Conservation (phyloP, 2,329 filamentous ascomycete species). For the Emmonsiellopsis sp. region DNA sequence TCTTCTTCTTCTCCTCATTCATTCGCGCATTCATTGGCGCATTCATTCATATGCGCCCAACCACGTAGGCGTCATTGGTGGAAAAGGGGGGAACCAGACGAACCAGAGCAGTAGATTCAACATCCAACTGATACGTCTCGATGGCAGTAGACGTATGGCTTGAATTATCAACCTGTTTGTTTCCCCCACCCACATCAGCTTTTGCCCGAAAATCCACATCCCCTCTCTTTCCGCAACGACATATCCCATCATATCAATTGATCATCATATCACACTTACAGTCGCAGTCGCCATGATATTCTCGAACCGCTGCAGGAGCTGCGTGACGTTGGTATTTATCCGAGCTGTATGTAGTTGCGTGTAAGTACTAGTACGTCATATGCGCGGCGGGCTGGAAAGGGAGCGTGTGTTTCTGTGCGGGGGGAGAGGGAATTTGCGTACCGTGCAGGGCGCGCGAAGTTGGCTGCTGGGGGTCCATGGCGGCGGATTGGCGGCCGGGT, state of each 20-base stretch:
- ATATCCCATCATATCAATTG: too few relatives aligned
- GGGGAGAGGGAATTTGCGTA: slow-evolving; percentile 8
- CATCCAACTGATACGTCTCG: slow-evolving; percentile 48
- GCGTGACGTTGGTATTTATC: slow-evolving; percentile 35
- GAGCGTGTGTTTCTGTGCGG: slow-evolving; percentile 6
- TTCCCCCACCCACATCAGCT: background rate
- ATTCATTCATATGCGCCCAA: too few relatives aligned
- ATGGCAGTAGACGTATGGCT: slow-evolving; percentile 48
- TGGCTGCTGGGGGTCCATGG: slow-evolving; percentile 13
- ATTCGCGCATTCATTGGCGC: background rate
- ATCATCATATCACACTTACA: slow-evolving; percentile 21
- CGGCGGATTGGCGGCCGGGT: background rate
- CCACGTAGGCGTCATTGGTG: too few relatives aligned
- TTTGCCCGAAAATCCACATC: too few relatives aligned
- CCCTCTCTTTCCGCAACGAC: background rate
- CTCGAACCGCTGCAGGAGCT: slow-evolving; percentile 44
- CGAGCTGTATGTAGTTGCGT: slow-evolving; percentile 23
- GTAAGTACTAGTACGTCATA: background rate
- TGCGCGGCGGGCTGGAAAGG: background rate
- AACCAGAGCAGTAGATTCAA: slow-evolving; percentile 51
- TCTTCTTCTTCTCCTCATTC: background rate
- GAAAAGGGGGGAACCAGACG: slow-evolving; percentile 10
- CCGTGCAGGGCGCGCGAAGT: slow-evolving; percentile 10
- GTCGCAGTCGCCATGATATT: slow-evolving; percentile 46
- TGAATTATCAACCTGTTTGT: slow-evolving; percentile 36